Evolutionary conservation across 257 asterid genomes (phyloP), one percentile per base, ranked within the genome.

Genomic region (Paulownia fortunei): DNA sequence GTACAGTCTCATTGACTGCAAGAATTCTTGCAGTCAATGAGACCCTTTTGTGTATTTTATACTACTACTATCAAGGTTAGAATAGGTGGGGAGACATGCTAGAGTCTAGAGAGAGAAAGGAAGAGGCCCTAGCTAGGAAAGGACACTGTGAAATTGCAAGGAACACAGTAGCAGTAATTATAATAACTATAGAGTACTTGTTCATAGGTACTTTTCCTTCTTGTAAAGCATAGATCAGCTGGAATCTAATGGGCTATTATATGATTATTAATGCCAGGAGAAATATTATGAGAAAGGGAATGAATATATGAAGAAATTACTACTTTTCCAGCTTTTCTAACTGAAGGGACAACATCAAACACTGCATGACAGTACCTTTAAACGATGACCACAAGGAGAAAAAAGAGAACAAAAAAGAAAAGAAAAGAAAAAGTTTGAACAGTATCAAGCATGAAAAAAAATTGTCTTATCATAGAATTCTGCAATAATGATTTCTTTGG

Each of bases 391-490:
- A 74, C 81, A 81, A 72, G 65, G 13, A 80, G 82, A 74, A 60
- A 74, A 80, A 71, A 77, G 73, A 55, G 58, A 46, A 66, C 34
- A 68, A 79, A 59, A 80, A 73, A 65, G 16, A 58, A 60, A 30
- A 23, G 13, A 79, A 36, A 59, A 26, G 64, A 30, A 47, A 19
- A 26, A 24, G n/a, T 19, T 39, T 18, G 46, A 79, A 65, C 42
- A 69, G 76, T 34, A 10, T 36, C 27, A 34, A 61, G 51, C 39
- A 56, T 23, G 41, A 27, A 76, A 68, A 39, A 30, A 60, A 72
- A 49, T 84, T 79, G 87, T 83, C 86, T 85, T 81, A 87, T 87
- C 89, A 81, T 83, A 83, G 85, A 83, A 83, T 83, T 85, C 88
- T 21, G 80, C 66, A 81, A 76, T 87, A 84, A 82, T 80, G 37